Evolutionary conservation across 306 rosid species (phyloP).

Genomic region (Morella rubra): DNA sequence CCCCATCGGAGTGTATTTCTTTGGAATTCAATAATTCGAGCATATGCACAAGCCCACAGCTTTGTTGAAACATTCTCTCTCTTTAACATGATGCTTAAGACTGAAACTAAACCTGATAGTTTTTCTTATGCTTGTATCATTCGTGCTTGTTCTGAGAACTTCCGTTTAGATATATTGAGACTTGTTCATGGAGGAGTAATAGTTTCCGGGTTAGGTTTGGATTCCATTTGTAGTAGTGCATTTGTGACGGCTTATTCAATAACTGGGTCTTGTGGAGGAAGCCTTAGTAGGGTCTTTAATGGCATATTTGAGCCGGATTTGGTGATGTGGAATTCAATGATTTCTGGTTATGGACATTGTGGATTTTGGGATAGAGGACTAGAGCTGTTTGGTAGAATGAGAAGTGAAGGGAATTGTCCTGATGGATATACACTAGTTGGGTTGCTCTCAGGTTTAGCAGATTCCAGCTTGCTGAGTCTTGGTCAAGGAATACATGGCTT

Average conservation of each 20-base stretch:
- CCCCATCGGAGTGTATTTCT: constrained; percentile 62
- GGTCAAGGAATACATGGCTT: constrained; percentile 72
- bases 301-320: constrained; percentile 55
- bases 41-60: constrained; percentile 52
- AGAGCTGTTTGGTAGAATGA: constrained; percentile 55
- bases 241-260: constrained; percentile 68
- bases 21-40: constrained; percentile 87
- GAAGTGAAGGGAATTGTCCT: constrained; percentile 45
- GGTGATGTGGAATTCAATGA: constrained; percentile 82
- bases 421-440: constrained; percentile 83
- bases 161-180: constrained; percentile 31
- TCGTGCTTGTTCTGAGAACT: constrained; percentile 42
- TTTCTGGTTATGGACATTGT: constrained; percentile 59
- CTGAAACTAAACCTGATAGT: constrained; percentile 49
- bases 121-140: constrained; percentile 47
- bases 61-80: constrained; percentile 56
- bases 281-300: constrained; percentile 63
- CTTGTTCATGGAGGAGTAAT: constrained; percentile 35
- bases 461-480: constrained; percentile 47
- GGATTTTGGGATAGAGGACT: constrained; percentile 66
- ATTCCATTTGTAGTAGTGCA: constrained; percentile 47
- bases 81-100: constrained; percentile 51
- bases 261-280: constrained; percentile 59
- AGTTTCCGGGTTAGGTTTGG: constrained; percentile 41
- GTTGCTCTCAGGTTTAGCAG: constrained; percentile 51